Percentiles rank a stretch among this genome's conserved stretches.
phyloP scores from a whole-genome alignment of 78 protist species.

The Dictyostelium firmibasis region DNA sequence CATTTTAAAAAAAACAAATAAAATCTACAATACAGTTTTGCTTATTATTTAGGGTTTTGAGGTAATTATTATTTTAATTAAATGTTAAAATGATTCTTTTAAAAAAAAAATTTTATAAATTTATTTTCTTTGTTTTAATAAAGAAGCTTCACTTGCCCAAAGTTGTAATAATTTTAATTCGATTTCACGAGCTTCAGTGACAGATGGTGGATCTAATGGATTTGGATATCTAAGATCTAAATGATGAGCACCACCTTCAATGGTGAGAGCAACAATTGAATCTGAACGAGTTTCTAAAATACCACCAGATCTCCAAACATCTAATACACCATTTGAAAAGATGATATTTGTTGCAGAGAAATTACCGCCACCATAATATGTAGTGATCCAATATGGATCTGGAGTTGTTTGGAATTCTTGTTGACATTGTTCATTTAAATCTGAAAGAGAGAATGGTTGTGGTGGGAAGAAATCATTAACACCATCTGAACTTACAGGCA shows the following conservation, averaged over 20 bases:
- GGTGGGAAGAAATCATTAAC: slow-evolving; percentile 76
- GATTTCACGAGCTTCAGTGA: slow-evolving; percentile 22
- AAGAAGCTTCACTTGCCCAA: slow-evolving; percentile 32
- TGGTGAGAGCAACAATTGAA: not conserved
- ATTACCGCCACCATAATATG: slow-evolving; percentile 36
- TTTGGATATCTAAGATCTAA: slow-evolving; percentile 78
- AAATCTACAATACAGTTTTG: too few species aligned
- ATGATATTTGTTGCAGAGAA: slow-evolving; percentile 57
- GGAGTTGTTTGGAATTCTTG: slow-evolving; percentile 30
- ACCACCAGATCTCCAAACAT: slow-evolving; percentile 88
- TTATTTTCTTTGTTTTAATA: slow-evolving; percentile 35
- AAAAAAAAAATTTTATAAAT: not conserved
- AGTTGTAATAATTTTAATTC: slow-evolving; percentile 12
- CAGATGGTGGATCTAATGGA: slow-evolving; percentile 61
- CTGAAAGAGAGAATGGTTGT: not conserved
- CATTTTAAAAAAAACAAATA: too few species aligned
- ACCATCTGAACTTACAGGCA: slow-evolving; percentile 63
- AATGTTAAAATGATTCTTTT: too few species aligned
- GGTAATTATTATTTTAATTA: too few species aligned
- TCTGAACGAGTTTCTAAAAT: slow-evolving; percentile 5
- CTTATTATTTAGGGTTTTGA: too few species aligned
- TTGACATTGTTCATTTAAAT: slow-evolving; percentile 40
- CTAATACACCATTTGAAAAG: slow-evolving; percentile 70
- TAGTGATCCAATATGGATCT: slow-evolving; percentile 55
- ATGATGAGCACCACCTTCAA: slow-evolving; percentile 90